Evolutionary conservation across 441 rosid genomes (phyloP), one percentile per base, ranked within the genome.

Genomic region (Rhodomyrtus psidioides): DNA sequence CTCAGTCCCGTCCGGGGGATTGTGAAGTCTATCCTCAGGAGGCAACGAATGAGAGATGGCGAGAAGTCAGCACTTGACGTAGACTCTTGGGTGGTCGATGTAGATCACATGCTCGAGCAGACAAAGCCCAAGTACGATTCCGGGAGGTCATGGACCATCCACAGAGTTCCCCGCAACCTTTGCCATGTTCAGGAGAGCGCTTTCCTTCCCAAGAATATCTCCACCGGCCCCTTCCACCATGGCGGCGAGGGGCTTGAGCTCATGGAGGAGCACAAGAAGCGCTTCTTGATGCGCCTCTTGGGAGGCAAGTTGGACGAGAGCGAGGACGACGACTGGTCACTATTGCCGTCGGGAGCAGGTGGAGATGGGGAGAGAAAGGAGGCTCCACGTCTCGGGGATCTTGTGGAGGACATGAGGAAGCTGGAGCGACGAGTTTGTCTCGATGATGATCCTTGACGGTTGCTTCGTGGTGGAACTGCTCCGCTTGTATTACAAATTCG

Each of bases 201-300:
- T 10, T 85, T 74, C 30, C 57, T 81, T 16, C 87, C 9, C 23
- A 85, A 85, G 39, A 58, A 81, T 53, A 81, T 58, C 53, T 85
- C 84, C 27, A 85, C 57, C 30, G 87, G 87, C 14, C 87, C 84
- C 55, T 85, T 57, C 27, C 83, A 57, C 54, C 30, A 56, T 19
- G 7, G 83, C 0, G 53, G 2, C 55, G 1, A 49, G 53, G 9
- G 83, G 28, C 27, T 85, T 9, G 34, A 59, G 65, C 83, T 53
- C 34, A 85, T 85, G 87, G 83, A 85, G 58, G 39, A 85, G 28
- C 87, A 85, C 79, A 85, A 85, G 83, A 75, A 49, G 76, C 81
- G 87, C 1, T 85, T 55, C 56, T 30, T 81, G 56, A 27, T 85
- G 75, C 58, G 87, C 51, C 0, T 85, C 16, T 59, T 85, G 46